Conservation (phyloP, 805 yeast genomes). For the Candida yuanshanica region DNA sequence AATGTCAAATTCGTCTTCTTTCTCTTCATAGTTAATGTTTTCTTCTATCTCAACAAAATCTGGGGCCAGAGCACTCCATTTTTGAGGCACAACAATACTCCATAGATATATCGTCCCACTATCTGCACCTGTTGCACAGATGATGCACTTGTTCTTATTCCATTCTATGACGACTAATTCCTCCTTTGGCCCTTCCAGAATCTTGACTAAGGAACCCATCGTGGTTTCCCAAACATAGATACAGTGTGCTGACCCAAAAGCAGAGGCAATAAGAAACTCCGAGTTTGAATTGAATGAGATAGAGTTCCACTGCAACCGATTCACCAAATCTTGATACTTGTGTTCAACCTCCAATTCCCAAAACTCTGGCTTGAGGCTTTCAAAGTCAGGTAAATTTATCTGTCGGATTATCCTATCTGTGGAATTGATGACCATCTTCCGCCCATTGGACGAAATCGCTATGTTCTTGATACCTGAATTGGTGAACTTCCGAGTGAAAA, state of each 20-base stretch:
- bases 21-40: constrained; percentile 80
- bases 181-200: constrained; percentile 85
- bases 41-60: constrained; percentile 94
- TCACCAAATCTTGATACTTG: constrained; percentile 86
- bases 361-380: constrained; percentile 14
- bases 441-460: constrained; percentile 50
- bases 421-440: constrained; percentile 66
- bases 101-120: constrained; percentile 78
- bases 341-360: constrained; percentile 65
- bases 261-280: constrained; percentile 85
- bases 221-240: constrained; percentile 90
- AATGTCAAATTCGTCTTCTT: constrained; percentile 88
- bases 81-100: constrained; percentile 78
- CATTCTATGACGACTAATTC: constrained; percentile 83
- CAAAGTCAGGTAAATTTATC: constrained; percentile 36
- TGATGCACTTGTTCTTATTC: constrained; percentile 69
- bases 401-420: constrained; percentile 74
- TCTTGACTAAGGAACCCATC: constrained; percentile 82
- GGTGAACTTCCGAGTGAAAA: constrained; percentile 52
- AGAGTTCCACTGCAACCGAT: constrained; percentile 82
- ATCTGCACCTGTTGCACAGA: constrained; percentile 83
- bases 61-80: constrained; percentile 96
- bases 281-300: constrained; percentile 66
- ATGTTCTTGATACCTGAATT: constrained; percentile 68
- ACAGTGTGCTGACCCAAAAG: constrained; percentile 84